Base-by-base conservation (phyloP, 768 basidiomycete genomes). In the Artomyces pyxidatus region DNA sequence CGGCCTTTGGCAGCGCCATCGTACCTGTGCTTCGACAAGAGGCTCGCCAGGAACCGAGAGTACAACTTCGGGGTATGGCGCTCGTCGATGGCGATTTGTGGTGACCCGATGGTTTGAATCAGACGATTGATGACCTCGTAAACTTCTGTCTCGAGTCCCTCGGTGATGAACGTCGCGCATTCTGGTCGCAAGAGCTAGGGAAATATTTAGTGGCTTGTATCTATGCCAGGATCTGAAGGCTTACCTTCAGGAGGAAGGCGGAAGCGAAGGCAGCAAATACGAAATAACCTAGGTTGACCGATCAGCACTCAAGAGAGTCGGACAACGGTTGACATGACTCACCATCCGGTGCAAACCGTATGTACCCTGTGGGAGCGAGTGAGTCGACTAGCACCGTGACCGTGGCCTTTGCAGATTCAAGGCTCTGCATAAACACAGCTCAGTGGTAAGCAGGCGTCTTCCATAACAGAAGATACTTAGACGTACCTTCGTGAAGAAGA, bases 31-130 rank as follows among this genome's bases (percentile, higher is more conserved):
- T 75, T 75, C 14, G 76, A 76, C 7, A 91, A 72, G 4, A 91
- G 72, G 29, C 81, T 79, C 38, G 77, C 76, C 40, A 92, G 71
- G 75, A 91, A 91, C 42, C 78, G 81, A 0, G 88, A 78, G 62
- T 88, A 90, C 5, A 90, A 68, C 61, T 80, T 84, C 1, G 88
- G 88, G 0, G 84, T 85, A 59, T 91, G 88, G 16, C 81, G 80
- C 23, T 86, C 83, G 64, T 92, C 89, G 50, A 91, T 74, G 17
- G 82, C 81, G 16, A 91, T 77, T 47, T 83, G 80, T 6, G 83
- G 75, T 0, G 81, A 79, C 3, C 76, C 75, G 4, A 91, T 73
- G 1, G 88, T 72, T 51, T 85, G 73, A 40, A 84, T 74, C 50
- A 85, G 78, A 48, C 73, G 71, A 59, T 83, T 78, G 0, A 92